Evolutionary conservation across 2,329 filamentous ascomycete species (phyloP).

Genomic region (Ophiostoma montium): DNA sequence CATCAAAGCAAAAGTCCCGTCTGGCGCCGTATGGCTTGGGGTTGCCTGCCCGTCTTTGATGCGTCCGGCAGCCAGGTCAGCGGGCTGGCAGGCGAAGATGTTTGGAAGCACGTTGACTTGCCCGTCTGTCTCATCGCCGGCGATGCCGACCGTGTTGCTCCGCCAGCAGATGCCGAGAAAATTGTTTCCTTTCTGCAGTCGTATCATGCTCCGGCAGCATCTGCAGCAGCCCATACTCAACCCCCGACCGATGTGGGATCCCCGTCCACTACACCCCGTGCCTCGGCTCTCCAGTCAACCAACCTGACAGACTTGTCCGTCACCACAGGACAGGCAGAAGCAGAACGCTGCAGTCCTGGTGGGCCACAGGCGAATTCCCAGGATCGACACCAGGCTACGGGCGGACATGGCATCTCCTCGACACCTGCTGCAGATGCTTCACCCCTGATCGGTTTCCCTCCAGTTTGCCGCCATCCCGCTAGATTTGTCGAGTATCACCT

Average conservation of each 20-base stretch:
- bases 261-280: neutral
- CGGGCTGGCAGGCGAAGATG: constrained; percentile 53
- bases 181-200: constrained; percentile 17
- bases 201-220: neutral
- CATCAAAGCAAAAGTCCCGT: constrained; percentile 69
- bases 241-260: neutral
- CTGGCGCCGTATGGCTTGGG: constrained; percentile 68
- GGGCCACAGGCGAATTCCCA: too few species aligned
- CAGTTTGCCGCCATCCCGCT: constrained; percentile 32
- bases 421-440: constrained; percentile 30
- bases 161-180: constrained; percentile 20
- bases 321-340: neutral
- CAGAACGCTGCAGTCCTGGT: neutral
- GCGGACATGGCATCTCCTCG: neutral
- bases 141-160: constrained; percentile 59
- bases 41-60: constrained; percentile 48
- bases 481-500: constrained; percentile 48
- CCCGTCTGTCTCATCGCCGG: constrained; percentile 71
- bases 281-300: too few species aligned
- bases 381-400: neutral
- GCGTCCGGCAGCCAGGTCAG: constrained; percentile 34
- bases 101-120: constrained; percentile 58
- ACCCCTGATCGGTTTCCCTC: constrained; percentile 26
- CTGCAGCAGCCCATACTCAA: too few species aligned
- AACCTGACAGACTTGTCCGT: neutral